Conservation (phyloP, 768 basidiomycete species). For the Clitopilus passeckerianus region DNA sequence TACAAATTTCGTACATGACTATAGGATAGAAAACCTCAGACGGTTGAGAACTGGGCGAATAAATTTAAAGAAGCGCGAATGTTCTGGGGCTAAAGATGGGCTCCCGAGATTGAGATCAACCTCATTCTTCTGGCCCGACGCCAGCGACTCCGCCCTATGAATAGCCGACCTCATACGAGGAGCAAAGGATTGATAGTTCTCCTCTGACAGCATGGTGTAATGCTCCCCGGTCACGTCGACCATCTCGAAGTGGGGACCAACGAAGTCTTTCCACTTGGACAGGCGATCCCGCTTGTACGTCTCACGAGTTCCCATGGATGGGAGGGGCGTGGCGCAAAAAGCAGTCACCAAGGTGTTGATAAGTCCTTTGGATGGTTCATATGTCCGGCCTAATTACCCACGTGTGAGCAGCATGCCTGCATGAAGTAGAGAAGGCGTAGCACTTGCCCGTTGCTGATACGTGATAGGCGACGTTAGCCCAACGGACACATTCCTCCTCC, state of each 20-base stretch:
- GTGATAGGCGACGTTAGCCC: background rate
- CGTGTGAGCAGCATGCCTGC: background rate
- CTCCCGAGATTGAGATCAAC: background rate
- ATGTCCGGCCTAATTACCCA: too few relatives aligned
- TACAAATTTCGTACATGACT: too few relatives aligned
- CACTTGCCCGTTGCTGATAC: background rate
- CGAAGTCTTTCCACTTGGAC: background rate
- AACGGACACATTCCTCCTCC: background rate
- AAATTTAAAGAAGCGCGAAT: background rate
- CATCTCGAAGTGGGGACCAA: background rate
- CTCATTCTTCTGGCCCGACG: background rate
- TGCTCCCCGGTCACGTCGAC: slow-evolving; percentile 1
- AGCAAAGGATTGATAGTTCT: background rate
- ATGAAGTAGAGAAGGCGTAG: background rate
- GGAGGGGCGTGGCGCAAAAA: background rate
- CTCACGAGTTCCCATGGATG: background rate
- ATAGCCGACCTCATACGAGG: background rate
- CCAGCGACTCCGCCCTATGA: background rate
- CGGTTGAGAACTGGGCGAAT: background rate
- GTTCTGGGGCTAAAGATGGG: background rate
- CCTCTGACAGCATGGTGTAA: slow-evolving; percentile 1
- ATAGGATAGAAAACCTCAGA: too few relatives aligned
- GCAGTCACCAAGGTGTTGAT: background rate
- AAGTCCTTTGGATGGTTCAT: background rate
- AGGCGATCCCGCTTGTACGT: background rate